Evolutionary conservation across 805 yeast genomes (phyloP), one percentile per base, ranked within the genome.

Genomic region (Candida khao-thaluensis): DNA sequence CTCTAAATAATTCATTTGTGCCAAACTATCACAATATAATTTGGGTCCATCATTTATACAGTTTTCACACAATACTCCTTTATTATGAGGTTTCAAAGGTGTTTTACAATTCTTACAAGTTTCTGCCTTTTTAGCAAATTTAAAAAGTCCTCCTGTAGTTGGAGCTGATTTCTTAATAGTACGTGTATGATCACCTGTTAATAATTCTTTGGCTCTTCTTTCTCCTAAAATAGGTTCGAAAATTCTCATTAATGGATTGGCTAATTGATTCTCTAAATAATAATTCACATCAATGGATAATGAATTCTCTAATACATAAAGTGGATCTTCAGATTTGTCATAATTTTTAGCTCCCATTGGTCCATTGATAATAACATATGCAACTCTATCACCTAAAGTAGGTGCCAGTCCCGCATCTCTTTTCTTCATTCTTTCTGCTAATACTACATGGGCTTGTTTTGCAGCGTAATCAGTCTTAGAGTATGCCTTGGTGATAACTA

Each of bases 321-420:
- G 65, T 2, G 99, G 99, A 56, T 93, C 99, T 61, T 93, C 99
- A 1, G 97, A 90, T 62, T 93, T 89, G 50, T 91, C 96, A 62
- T 90, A 95, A 47, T 90, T 84, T 57, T 88, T 90, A 41, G 87
- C 85, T 37, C 87, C 82, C 4, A 87, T 82, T 0, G 91, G 81
- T 3, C 48, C 47, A 37, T 62, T 66, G 50, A 86, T 83, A 43
- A 93, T 90, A 24, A 93, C 99, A 57, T 91, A 93, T 5, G 98
- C 98, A 22, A 93, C 98, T 65, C 99, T 85, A 59, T 93, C 99
- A 42, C 99, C 99, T 34, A 93, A 74, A 9, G 88, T 81, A 3
- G 99, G 99, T 1, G 99, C 99, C 6, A 95, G 84, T 17, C 99
- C 99, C 0, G 95, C 84, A 57, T 93, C 99, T 70, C 99, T 82